A percentile compares a stretch with the other conserved stretches of the same genome.
Conservation (phyloP, 805 yeast species). For the Candida parachauliodes region DNA sequence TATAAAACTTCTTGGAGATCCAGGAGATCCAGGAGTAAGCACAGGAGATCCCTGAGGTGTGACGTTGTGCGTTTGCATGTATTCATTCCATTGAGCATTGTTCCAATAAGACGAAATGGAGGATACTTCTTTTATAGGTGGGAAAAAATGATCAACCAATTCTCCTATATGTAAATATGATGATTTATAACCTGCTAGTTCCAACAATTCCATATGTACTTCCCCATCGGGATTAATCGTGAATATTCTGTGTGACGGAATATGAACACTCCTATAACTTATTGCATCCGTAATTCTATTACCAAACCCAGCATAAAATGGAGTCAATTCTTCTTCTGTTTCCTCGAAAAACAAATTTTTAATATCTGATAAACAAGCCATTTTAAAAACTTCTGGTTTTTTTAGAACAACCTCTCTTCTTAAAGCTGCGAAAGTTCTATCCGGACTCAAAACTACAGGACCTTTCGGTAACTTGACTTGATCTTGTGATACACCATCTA, state of each 20-base stretch:
- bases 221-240: slow-evolving; percentile 96
- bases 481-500: slow-evolving; percentile 70
- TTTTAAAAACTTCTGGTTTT: slow-evolving; percentile 97
- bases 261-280: slow-evolving; percentile 87
- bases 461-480: slow-evolving; percentile 76
- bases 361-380: slow-evolving; percentile 92
- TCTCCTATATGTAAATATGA: slow-evolving; percentile 89
- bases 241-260: slow-evolving; percentile 90
- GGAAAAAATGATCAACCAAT: slow-evolving; percentile 95
- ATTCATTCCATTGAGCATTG: slow-evolving; percentile 31
- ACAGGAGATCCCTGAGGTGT: slow-evolving; percentile 8
- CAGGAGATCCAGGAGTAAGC: slow-evolving; percentile 19
- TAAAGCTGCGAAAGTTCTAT: slow-evolving; percentile 93
- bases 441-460: slow-evolving; percentile 93
- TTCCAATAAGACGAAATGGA: slow-evolving; percentile 32
- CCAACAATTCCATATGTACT: slow-evolving; percentile 94
- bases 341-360: slow-evolving; percentile 52
- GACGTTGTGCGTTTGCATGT: slow-evolving; percentile 16
- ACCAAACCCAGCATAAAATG: slow-evolving; percentile 97
- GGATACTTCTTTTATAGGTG: slow-evolving; percentile 53
- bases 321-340: slow-evolving; percentile 45
- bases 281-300: slow-evolving; percentile 95
- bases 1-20: slow-evolving; percentile 32
- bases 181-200: slow-evolving; percentile 86
- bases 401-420: slow-evolving; percentile 87